These are phyloP conservation scores for Suillus hirtellus DNA, from an alignment of 768 basidiomycete genomes.

Conservation along the genomic window DNA sequence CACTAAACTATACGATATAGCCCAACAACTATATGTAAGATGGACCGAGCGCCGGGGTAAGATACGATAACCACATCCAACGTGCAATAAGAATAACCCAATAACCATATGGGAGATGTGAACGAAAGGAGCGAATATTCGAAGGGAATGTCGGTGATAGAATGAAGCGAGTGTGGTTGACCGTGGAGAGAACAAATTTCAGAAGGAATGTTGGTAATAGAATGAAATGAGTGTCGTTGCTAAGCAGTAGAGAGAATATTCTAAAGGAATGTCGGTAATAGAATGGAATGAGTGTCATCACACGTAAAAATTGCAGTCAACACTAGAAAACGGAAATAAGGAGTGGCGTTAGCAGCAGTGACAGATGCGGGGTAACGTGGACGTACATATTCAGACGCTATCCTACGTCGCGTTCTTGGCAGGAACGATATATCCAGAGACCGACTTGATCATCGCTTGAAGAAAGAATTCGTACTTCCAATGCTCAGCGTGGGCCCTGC, in stretches of 20 bases:
- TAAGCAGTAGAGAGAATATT: too few relatives aligned
- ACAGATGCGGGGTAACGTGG: not conserved
- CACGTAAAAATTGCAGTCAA: not conserved
- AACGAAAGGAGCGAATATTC: not conserved
- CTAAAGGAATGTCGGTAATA: not conserved
- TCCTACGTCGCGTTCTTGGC: not conserved
- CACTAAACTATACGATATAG: too few relatives aligned
- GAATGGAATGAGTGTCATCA: not conserved
- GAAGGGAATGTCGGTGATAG: not conserved
- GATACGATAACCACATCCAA: too few relatives aligned
- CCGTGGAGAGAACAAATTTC: too few relatives aligned
- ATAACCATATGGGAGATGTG: too few relatives aligned
- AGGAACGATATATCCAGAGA: not conserved
- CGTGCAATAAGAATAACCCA: too few relatives aligned
- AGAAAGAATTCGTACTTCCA: accelerated
- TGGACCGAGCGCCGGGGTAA: too few relatives aligned
- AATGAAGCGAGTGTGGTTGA: too few relatives aligned
- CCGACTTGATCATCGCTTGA: too few relatives aligned
- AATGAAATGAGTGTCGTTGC: not conserved
- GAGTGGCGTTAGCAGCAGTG: not conserved
- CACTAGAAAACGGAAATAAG: not conserved
- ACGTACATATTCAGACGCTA: not conserved
- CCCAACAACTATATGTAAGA: too few relatives aligned
- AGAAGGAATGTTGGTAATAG: not conserved
- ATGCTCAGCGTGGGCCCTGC: not conserved